These are phyloP conservation scores for Daldinia decipiens DNA, from an alignment of 495 filamentous ascomycete species.

Conservation along the genomic window DNA sequence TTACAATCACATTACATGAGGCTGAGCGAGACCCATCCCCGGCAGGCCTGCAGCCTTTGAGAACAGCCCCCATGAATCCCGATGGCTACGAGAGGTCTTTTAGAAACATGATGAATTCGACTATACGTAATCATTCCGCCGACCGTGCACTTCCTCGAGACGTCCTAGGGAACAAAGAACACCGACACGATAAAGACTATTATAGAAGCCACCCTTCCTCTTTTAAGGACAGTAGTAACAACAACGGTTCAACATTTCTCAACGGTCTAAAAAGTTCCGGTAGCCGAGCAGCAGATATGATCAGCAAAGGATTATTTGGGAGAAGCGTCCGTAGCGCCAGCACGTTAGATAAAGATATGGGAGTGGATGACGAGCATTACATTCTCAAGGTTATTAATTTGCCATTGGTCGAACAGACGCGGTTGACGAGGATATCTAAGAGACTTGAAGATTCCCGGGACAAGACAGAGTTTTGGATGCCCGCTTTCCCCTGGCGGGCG, in stretches of 20 bases:
- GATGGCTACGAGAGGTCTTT: slow-evolving; percentile 67
- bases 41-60: slow-evolving; percentile 51
- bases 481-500: slow-evolving; percentile 87
- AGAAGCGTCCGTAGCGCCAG: slow-evolving; percentile 78
- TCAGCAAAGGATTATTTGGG: slow-evolving; percentile 80
- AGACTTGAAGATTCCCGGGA: slow-evolving; percentile 82
- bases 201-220: slow-evolving; percentile 60
- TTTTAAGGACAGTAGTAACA: slow-evolving; percentile 67
- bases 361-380: slow-evolving; percentile 78
- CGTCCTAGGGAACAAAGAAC: slow-evolving; percentile 51
- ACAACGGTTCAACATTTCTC: slow-evolving; percentile 69
- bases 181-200: slow-evolving; percentile 53
- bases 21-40: slow-evolving; percentile 48
- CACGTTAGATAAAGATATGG: slow-evolving; percentile 70
- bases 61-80: slow-evolving; percentile 68
- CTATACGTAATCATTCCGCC: slow-evolving; percentile 68
- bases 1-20: slow-evolving; percentile 50
- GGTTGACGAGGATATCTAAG: slow-evolving; percentile 87
- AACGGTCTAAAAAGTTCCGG: slow-evolving; percentile 76
- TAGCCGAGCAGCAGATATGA: slow-evolving; percentile 78
- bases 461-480: slow-evolving; percentile 98
- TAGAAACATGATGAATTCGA: slow-evolving; percentile 70
- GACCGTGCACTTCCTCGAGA: slow-evolving; percentile 63
- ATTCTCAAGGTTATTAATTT: slow-evolving; percentile 80
- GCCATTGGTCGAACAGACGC: slow-evolving; percentile 83